Base-by-base conservation (phyloP, 2,329 filamentous ascomycete species). In the Epichloe aotearoae region DNA sequence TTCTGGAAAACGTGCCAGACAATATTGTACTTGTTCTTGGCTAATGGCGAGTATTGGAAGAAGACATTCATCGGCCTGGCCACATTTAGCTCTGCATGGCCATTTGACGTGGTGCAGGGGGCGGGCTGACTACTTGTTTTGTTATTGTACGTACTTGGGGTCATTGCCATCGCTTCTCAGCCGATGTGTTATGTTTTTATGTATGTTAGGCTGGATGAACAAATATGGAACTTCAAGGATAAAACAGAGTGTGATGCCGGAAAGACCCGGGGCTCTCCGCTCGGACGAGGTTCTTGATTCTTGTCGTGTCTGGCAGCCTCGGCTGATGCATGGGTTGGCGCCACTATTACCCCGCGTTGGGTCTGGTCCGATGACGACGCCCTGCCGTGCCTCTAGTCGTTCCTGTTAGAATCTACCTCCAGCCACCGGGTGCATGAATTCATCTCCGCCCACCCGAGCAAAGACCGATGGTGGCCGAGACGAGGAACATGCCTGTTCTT, bases 381-480 rank as follows among this genome's bases (percentile, higher is more conserved):
- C 34, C 48, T 33, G 26, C 8, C 8, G 8, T 30, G 26, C 26
- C 26, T 10, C 26, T 30, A 33, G 49, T 50, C 41, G 51, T 49
- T 42, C 17, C 15, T n/a, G 39, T n/a, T 20, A 23, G 39, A n/a
- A 17, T 42, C 7, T 42, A 42, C 7, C 17, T 42, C 17, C 11
- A 17, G 40, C 17, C 19, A 23, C 10, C n/a, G 19, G 40, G 17
- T 23, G 8, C 26, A 30, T 1, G 26, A 8, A 30, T 43, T 36
- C 17, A 37, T 34, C 51, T 64, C 65, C 63, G 61, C 64, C 59
- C 59, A 60, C 55, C 64, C 65, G 64, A 67, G 61, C 57, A 36
- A 50, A 63, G 58, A 58, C 62, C 64, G 62, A 60, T 60, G 57
- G 59, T 54, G 64, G 61, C 65, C 65, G 64, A 66, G 50, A 8